Conservation (phyloP, 1,284 basidiomycete genomes). For the Kwoniella shivajii region DNA sequence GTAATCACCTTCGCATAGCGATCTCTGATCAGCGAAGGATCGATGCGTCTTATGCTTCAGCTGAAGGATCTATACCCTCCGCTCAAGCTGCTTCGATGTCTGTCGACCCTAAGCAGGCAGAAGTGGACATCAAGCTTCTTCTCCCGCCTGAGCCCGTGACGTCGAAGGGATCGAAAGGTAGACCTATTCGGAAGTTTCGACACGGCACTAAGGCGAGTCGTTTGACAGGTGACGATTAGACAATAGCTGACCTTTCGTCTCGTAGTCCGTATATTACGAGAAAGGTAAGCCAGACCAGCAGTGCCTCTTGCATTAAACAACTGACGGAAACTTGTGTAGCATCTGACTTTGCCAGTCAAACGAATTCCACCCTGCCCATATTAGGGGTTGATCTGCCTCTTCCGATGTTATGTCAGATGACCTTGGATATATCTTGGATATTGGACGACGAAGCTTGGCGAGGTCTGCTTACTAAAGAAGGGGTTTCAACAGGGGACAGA, state of each 20-base stretch:
- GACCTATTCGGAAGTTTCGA: conserved; percentile 43
- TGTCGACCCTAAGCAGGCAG: conserved; percentile 24
- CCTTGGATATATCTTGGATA: conserved; percentile 44
- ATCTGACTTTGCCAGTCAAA: conserved; percentile 39
- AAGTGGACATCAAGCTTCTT: conserved; percentile 48
- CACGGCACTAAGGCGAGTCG: conserved; percentile 46
- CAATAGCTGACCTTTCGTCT: neutral
- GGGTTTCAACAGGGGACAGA: conserved; percentile 29
- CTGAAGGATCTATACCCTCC: conserved; percentile 35
- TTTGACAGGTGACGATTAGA: neutral
- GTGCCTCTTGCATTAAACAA: no score
- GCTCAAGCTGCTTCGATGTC: conserved; percentile 29
- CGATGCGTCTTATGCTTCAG: conserved; percentile 45
- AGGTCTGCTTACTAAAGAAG: conserved; percentile 21
- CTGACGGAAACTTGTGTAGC: conserved; percentile 19
- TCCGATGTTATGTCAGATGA: conserved; percentile 36
- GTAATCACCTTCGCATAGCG: conserved; percentile 40
- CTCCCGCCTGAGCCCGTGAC: conserved; percentile 47
- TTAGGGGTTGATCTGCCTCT: conserved; percentile 47
- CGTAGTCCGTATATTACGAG: conserved; percentile 48
- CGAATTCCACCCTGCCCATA: conserved; percentile 44
- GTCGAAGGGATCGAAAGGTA: conserved; percentile 35
- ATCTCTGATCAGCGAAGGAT: conserved; percentile 52
- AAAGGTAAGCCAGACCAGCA: conserved; percentile 29
- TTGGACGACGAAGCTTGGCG: conserved; percentile 50